Evolutionary conservation across 352 stramenopile species (phyloP), one percentile per base, ranked within the genome.

Genomic region (Salisapilia sapeloensis): DNA sequence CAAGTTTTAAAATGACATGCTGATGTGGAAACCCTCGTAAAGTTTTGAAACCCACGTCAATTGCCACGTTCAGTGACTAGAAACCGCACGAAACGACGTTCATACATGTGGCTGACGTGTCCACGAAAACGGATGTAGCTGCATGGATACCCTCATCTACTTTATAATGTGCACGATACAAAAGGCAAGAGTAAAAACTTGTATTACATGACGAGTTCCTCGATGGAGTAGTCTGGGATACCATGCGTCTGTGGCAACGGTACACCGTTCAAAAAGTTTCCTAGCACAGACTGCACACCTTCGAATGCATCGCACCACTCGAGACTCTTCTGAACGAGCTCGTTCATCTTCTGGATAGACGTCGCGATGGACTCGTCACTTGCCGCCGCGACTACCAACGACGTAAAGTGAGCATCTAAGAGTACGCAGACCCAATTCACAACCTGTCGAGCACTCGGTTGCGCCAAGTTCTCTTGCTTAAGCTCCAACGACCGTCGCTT

Each of bases 201-300:
- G 17, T 44, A 36, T 57, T 76, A 80, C 32, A 80, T 59, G 33
- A 48, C 37, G 24, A 85, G 47, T 44, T 81, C 59, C 51, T 85
- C 69, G 48, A 85, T 78, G 33, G 58, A 71, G 50, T 85, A 85
- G 42, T 85, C 65, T 7, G 65, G 47, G 29, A 85, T 64, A 46
- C 60, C 65, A 15, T 65, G 63, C 12, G 63, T 56, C 25, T 52
- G 49, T 21, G 69, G 66, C 27, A 89, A 53, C 44, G 57, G 58
- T 33, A 81, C 60, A 24, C 64, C 62, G n/a, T 58, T 71, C 28
- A 87, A 25, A 28, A 83, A 79, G 59, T 87, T 83, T 43, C 60
- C 69, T 24, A 89, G 48, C 31, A 85, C 74, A 36, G 54, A 65
- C 26, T 81, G 60, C 12, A 85, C 65, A 25, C 45, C 56, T 33